Evolutionary conservation across 1,139 yeast species (phyloP).

Genomic region (Protomyces pachydermus): DNA sequence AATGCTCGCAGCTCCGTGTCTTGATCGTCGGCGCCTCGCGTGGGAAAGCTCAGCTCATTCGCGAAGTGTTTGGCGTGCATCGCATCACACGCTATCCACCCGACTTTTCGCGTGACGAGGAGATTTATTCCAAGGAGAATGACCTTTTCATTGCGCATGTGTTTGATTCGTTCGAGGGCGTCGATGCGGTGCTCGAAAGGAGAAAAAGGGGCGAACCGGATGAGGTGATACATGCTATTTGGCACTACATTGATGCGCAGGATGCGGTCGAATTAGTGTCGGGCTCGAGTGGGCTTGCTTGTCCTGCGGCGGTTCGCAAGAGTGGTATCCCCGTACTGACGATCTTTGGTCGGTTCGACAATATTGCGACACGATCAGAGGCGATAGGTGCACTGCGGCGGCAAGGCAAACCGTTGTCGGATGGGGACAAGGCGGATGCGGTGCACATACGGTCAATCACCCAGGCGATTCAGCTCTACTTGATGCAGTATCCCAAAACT

Average conservation of each 20-base stretch:
- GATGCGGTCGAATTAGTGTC: not conserved
- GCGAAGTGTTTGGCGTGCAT: conserved; percentile 22
- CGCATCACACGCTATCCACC: conserved; percentile 23
- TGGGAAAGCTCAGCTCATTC: conserved; percentile 22
- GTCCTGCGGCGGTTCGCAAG: conserved; percentile 3
- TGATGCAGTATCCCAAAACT: conserved; percentile 4
- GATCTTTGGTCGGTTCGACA: conserved; percentile 20
- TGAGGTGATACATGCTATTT: conserved; percentile 19
- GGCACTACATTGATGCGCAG: conserved; percentile 22
- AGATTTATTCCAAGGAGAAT: conserved; percentile 21
- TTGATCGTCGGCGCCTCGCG: conserved; percentile 21
- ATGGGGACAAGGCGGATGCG: conserved; percentile 4
- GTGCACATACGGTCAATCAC: conserved; percentile 8
- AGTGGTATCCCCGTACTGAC: conserved; percentile 16
- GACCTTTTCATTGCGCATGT: conserved; percentile 21
- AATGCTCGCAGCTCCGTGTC: conserved; percentile 17
- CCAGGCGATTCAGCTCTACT: conserved; percentile 31
- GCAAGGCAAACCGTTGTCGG: not conserved
- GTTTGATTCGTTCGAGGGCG: conserved; percentile 16
- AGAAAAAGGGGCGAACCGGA: conserved; percentile 10
- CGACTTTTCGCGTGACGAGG: conserved; percentile 22
- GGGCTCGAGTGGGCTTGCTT: not conserved
- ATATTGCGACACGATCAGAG: conserved; percentile 7
- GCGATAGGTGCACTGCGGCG: conserved; percentile 9
- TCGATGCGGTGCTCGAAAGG: conserved; percentile 5